Percentiles rank a stretch among this genome's conserved stretches.
Evolutionary conservation across 257 asterid genomes (phyloP).

Genomic region (Hygrophila difformis): DNA sequence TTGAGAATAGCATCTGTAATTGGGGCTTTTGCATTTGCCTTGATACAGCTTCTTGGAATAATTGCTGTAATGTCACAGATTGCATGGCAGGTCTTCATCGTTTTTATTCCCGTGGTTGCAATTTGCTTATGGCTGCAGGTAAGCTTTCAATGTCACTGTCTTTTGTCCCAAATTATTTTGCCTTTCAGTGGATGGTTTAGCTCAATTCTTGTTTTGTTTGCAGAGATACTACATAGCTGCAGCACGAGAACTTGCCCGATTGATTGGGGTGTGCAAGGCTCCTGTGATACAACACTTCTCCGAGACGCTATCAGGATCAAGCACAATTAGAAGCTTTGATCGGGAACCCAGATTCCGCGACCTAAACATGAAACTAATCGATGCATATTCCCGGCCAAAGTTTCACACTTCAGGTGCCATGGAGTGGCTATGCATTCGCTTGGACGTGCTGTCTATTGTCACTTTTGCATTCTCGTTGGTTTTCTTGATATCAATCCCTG

Average conservation of each 20-base stretch:
- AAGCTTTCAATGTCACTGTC: not conserved
- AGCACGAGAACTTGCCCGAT: conserved; percentile 82
- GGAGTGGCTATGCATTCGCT: conserved; percentile 96
- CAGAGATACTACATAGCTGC: conserved; percentile 80
- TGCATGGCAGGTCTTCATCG: conserved; percentile 81
- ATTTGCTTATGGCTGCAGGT: conserved; percentile 81
- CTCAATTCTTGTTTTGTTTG: not conserved
- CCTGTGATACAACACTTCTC: conserved; percentile 88
- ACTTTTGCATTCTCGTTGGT: conserved; percentile 61
- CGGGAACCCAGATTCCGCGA: conserved; percentile 65
- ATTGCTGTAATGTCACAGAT: conserved; percentile 77
- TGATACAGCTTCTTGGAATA: conserved; percentile 64
- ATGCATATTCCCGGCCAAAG: conserved; percentile 70
- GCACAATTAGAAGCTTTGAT: conserved; percentile 73
- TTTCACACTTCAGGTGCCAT: conserved; percentile 70
- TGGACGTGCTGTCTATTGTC: conserved; percentile 60
- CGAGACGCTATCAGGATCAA: conserved; percentile 84
- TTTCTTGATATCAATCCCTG: conserved; percentile 62
- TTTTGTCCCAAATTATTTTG: not conserved
- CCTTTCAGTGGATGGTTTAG: not conserved
- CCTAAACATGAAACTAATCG: conserved; percentile 59
- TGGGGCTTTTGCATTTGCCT: conserved; percentile 52
- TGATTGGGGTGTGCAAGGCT: conserved; percentile 80
- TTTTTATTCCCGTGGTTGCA: conserved; percentile 62
- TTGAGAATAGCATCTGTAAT: conserved; percentile 43